Conservation (phyloP, 352 stramenopile genomes). For the Aphanomyces astaci region DNA sequence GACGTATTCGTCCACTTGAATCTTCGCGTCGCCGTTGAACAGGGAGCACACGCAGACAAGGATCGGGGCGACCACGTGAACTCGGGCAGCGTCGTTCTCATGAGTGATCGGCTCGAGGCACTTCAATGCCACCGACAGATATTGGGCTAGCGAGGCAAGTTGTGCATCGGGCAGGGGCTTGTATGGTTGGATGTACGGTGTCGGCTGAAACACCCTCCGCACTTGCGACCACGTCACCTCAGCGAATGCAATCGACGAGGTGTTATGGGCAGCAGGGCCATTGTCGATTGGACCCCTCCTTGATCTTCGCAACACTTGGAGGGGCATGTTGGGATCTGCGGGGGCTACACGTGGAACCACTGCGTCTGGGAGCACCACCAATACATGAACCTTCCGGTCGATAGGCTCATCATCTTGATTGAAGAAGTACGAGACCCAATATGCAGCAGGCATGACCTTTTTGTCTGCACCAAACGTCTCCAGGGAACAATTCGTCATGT, state of each 20-base stretch:
- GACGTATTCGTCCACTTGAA: slow-evolving; percentile 1
- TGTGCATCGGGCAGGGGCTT: not conserved
- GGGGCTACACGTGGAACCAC: not conserved
- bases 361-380: too few relatives aligned
- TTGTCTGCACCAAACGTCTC: not conserved
- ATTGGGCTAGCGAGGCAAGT: not conserved
- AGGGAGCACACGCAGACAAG: slow-evolving; percentile 6
- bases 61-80: not conserved
- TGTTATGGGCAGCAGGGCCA: too few relatives aligned
- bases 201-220: not conserved
- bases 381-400: slow-evolving; percentile 4
- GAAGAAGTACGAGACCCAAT: not conserved
- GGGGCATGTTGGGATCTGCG: not conserved
- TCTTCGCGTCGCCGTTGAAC: not conserved
- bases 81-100: not conserved
- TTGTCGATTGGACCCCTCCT: not conserved
- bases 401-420: not conserved
- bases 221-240: not conserved
- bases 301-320: not conserved
- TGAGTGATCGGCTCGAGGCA: not conserved
- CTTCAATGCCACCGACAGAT: not conserved
- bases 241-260: not conserved
- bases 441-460: not conserved
- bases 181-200: not conserved
- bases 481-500: not conserved